phyloP scores from a whole-genome alignment of 345 rosid genomes.

The rapeseed (Brassica napus) region DNA sequence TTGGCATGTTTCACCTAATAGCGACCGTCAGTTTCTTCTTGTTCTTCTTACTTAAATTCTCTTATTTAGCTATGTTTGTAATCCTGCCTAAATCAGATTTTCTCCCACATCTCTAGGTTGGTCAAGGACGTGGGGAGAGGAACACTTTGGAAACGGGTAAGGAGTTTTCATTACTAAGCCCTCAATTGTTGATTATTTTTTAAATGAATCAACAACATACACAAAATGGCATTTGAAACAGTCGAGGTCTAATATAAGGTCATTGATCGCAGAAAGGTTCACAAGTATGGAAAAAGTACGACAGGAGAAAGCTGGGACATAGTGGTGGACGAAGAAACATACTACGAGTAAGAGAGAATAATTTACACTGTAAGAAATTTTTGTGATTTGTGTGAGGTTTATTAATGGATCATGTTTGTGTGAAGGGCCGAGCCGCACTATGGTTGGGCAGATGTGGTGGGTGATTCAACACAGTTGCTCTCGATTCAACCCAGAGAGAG shows the following conservation, averaged over 20 bases:
- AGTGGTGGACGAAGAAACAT: slow-evolving; percentile 89
- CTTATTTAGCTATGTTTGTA: slow-evolving; percentile 3
- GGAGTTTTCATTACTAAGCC: slow-evolving; percentile 8
- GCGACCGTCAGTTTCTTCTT: slow-evolving; percentile 60
- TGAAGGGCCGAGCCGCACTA: slow-evolving; percentile 96
- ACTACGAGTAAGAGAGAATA: slow-evolving; percentile 68
- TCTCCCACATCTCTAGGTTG: slow-evolving; percentile 54
- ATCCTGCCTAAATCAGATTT: neutral
- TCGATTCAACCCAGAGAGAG: slow-evolving; percentile 74
- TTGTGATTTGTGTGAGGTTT: neutral
- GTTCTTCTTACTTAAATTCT: neutral
- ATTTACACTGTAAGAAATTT: neutral
- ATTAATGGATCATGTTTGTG: slow-evolving; percentile 18
- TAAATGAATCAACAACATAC: neutral
- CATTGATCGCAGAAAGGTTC: slow-evolving; percentile 70
- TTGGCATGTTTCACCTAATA: slow-evolving; percentile 89
- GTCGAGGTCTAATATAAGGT: slow-evolving; percentile 14
- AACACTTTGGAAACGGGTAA: slow-evolving; percentile 97
- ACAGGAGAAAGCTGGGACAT: slow-evolving; percentile 98
- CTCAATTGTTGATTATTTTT: neutral
- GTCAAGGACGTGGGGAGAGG: slow-evolving; percentile 99
- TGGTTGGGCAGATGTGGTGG: slow-evolving; percentile 98
- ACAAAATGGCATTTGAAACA: slow-evolving; percentile 1
- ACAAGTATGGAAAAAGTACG: slow-evolving; percentile 95
- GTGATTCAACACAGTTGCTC: slow-evolving; percentile 81